A percentile compares a stretch with the other conserved stretches of the same genome.
Conservation (phyloP, 192 early-diverging fungal genomes). For the Gryganskiella cystojenkinii region DNA sequence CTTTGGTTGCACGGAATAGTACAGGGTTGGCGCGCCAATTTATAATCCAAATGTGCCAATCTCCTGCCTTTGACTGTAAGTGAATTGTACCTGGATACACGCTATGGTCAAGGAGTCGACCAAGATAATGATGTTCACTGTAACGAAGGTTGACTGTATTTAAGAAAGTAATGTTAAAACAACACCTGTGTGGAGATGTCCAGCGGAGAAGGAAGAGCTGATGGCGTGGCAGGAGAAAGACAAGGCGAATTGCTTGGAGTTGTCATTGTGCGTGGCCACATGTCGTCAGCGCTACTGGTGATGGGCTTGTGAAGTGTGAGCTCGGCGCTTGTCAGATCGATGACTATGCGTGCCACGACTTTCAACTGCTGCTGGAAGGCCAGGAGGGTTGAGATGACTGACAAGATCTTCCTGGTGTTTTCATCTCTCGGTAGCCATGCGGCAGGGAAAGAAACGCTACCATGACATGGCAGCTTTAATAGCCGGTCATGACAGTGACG, state of each 20-base stretch:
- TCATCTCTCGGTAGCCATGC: neutral
- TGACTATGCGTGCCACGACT: too few relatives aligned
- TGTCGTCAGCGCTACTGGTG: slow-evolving; percentile 8
- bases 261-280: slow-evolving; percentile 8
- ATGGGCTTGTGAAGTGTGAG: slow-evolving; percentile 9
- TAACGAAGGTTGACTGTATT: too few relatives aligned
- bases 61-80: too few relatives aligned
- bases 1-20: too few relatives aligned
- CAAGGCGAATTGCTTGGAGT: slow-evolving; percentile 2
- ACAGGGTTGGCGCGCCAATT: too few relatives aligned
- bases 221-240: slow-evolving; percentile 4
- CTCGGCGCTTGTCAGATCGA: slow-evolving; percentile 9
- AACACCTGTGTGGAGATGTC: slow-evolving; percentile 14
- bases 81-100: too few relatives aligned
- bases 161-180: too few relatives aligned
- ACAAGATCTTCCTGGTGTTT: slow-evolving; percentile 4
- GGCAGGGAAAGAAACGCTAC: neutral
- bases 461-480: slow-evolving; percentile 3
- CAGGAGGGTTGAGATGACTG: slow-evolving; percentile 3
- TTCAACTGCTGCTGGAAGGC: slow-evolving; percentile 15
- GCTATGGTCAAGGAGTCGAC: too few relatives aligned
- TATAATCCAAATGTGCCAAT: too few relatives aligned
- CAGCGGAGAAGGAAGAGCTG: slow-evolving; percentile 5
- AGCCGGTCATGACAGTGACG: neutral
- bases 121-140: too few relatives aligned